Evolutionary conservation across 2,329 filamentous ascomycete species (phyloP).

Genomic region (Fusarium succisae): DNA sequence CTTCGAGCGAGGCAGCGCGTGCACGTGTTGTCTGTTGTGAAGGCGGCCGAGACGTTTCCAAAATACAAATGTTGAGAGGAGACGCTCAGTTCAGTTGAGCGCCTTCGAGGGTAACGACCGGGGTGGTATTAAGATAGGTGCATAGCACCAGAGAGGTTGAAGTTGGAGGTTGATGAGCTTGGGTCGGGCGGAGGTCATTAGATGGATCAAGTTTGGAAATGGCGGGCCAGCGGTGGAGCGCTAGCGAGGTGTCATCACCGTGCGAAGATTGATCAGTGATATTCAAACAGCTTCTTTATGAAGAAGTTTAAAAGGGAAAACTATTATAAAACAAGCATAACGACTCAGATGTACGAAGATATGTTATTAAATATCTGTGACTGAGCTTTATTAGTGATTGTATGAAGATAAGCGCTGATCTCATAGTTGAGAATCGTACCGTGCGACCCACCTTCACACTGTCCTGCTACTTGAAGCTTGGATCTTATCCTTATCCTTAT

Average conservation of each 20-base stretch:
- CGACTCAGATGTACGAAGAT: rapidly evolving
- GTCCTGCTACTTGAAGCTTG: background rate
- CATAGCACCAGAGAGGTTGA: constrained; percentile 38
- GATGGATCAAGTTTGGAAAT: constrained; percentile 37
- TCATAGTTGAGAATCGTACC: background rate
- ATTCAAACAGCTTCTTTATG: background rate
- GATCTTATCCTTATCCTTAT: constrained; percentile 21
- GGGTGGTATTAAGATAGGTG: constrained; percentile 32
- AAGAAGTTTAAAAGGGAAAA: rapidly evolving
- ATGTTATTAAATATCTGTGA: rapidly evolving
- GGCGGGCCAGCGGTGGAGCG: constrained; percentile 22
- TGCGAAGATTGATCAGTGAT: constrained; percentile 1
- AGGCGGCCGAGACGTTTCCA: background rate
- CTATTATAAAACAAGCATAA: rapidly evolving
- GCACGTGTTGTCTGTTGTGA: constrained; percentile 15
- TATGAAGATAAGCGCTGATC: rapidly evolving
- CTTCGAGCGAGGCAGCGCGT: constrained; percentile 23
- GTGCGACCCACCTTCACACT: background rate
- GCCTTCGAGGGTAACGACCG: constrained; percentile 28
- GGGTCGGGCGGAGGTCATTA: constrained; percentile 38
- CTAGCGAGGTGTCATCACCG: constrained; percentile 25
- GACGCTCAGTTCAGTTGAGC: background rate
- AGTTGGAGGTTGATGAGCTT: constrained; percentile 38
- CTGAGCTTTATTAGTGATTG: background rate
- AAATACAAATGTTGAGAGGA: background rate